A percentile compares a stretch with the other conserved stretches of the same genome.
These are phyloP conservation scores for Sinapis alba DNA, from an alignment of 441 rosid genomes.

Conservation along the genomic window DNA sequence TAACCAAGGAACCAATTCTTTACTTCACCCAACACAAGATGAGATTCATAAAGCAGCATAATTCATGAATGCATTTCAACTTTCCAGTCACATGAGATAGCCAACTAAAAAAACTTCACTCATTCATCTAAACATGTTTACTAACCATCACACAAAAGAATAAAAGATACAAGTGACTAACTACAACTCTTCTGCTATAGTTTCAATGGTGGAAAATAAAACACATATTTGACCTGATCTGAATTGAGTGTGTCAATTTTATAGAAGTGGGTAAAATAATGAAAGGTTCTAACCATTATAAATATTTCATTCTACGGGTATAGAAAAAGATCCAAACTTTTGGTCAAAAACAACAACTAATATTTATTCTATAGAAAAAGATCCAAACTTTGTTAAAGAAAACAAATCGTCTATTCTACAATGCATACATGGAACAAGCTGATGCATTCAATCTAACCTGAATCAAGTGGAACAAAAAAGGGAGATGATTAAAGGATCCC, in stretches of 20 bases:
- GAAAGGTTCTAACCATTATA: conserved; percentile 5
- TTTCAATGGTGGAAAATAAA: background rate
- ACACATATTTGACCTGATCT: conserved; percentile 23
- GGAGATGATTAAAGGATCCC: too few relatives aligned
- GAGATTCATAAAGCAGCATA: conserved; percentile 1
- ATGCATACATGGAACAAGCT: background rate
- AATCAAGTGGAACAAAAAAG: background rate
- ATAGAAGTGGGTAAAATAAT: background rate
- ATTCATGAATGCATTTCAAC: background rate
- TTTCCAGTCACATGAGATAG: background rate
- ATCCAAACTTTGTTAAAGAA: background rate
- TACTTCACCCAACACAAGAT: background rate
- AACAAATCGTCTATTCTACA: background rate
- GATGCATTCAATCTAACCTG: background rate
- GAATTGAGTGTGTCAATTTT: background rate
- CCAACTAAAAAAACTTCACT: background rate
- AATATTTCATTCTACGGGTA: conserved; percentile 39
- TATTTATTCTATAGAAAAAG: background rate
- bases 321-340: conserved; percentile 24
- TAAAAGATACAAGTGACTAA: background rate
- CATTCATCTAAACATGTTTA: background rate
- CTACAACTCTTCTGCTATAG: background rate
- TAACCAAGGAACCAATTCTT: background rate
- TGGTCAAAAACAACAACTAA: too few relatives aligned
- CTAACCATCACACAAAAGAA: background rate